phyloP scores from a whole-genome alignment of 768 basidiomycete genomes.

The Kwoniella bestiolae region DNA sequence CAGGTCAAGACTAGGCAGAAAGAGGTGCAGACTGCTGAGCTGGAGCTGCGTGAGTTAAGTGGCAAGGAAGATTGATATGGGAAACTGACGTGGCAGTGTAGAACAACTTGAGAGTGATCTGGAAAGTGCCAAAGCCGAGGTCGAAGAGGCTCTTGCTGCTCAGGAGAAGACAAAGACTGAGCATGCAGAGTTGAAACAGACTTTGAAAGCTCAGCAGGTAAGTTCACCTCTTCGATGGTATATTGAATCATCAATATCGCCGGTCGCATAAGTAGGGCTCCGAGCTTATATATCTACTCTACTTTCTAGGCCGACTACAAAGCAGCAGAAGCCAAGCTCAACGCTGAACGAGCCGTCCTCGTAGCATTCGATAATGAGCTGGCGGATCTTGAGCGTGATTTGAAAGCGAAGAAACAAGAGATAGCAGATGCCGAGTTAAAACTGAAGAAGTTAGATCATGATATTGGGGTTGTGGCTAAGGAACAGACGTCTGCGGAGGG shows the following conservation, averaged over 20 bases:
- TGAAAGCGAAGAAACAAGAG: conserved; percentile 78
- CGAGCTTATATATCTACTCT: too few species aligned
- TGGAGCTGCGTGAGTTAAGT: conserved; percentile 85
- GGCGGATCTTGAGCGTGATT: conserved; percentile 75
- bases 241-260: too few species aligned
- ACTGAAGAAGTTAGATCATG: conserved; percentile 72
- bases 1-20: conserved; percentile 84
- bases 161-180: conserved; percentile 68
- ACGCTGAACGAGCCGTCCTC: conserved; percentile 84
- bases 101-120: conserved; percentile 84
- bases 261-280: too few species aligned
- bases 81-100: conserved; percentile 53
- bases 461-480: conserved; percentile 66
- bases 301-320: conserved; percentile 61
- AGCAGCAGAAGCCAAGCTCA: conserved; percentile 71
- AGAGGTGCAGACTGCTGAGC: conserved; percentile 80
- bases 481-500: conserved; percentile 67
- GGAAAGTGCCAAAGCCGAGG: conserved; percentile 60
- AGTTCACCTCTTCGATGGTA: too few species aligned
- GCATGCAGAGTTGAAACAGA: conserved; percentile 63
- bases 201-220: conserved; percentile 45
- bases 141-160: conserved; percentile 61
- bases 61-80: too few species aligned
- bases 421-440: conserved; percentile 70
- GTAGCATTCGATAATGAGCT: conserved; percentile 87